These are phyloP conservation scores for Moelleriella libera DNA, from an alignment of 2,329 filamentous ascomycete species.

Conservation along the genomic window DNA sequence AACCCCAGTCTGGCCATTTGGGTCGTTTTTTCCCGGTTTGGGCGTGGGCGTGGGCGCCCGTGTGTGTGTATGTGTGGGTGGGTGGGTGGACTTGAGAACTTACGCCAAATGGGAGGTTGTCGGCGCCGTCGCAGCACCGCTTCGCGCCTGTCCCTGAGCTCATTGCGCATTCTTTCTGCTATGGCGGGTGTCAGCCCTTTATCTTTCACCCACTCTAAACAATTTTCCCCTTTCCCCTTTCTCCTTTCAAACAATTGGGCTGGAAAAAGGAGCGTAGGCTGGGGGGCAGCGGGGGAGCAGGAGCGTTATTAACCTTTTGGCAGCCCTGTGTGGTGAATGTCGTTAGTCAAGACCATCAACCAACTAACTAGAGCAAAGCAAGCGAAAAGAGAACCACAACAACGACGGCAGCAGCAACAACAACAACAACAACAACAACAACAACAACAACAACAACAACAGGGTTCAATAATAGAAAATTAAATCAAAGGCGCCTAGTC, in stretches of 20 bases:
- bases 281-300: neutral
- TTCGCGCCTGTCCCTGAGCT: neutral
- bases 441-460: too few relatives aligned
- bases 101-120: conserved; percentile 1
- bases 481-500: too few relatives aligned
- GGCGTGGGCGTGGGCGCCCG: neutral
- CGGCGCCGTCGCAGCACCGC: conserved; percentile 1
- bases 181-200: neutral
- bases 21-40: neutral
- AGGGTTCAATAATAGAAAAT: too few relatives aligned
- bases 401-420: too few relatives aligned
- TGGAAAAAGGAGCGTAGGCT: too few relatives aligned
- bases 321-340: neutral
- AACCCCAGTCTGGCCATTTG: neutral
- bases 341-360: neutral
- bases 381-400: too few relatives aligned
- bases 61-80: too few relatives aligned
- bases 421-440: too few relatives aligned
- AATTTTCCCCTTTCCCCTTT: neutral
- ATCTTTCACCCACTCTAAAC: neutral
- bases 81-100: neutral
- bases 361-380: neutral
- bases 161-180: neutral
- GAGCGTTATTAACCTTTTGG: neutral
- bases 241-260: neutral